These are phyloP conservation scores for Tulasnella sp. DNA, from an alignment of 768 basidiomycete genomes.

Conservation along the genomic window DNA sequence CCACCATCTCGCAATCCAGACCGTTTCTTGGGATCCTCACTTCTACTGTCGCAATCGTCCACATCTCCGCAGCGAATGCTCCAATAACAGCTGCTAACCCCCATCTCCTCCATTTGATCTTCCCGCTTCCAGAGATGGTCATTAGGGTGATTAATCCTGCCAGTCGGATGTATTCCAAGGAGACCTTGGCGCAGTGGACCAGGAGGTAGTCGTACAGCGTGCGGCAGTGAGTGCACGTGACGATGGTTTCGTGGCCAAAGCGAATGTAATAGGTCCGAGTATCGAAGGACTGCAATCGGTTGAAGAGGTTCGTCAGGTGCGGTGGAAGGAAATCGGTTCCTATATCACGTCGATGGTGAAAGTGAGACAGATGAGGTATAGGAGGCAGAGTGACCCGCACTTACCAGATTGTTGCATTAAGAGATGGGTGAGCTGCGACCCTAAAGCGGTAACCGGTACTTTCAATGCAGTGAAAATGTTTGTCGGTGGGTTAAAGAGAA, in stretches of 20 bases:
- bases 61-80: constrained; percentile 53
- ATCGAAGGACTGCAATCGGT: constrained; percentile 55
- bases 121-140: constrained; percentile 44
- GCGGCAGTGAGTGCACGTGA: constrained; percentile 63
- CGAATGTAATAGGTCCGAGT: constrained; percentile 59
- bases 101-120: constrained; percentile 45
- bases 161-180: constrained; percentile 60
- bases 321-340: constrained; percentile 23
- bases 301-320: constrained; percentile 50
- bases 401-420: constrained; percentile 42
- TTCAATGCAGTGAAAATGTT: constrained; percentile 60
- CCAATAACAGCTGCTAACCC: constrained; percentile 50
- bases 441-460: constrained; percentile 53
- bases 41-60: constrained; percentile 49
- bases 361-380: constrained; percentile 40
- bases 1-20: constrained; percentile 43
- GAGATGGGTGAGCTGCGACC: constrained; percentile 50
- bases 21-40: constrained; percentile 48
- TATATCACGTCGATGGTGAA: constrained; percentile 34
- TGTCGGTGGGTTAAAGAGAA: constrained; percentile 51
- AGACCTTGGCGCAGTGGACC: constrained; percentile 52
- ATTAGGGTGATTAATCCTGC: constrained; percentile 52
- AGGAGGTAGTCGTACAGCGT: constrained; percentile 58
- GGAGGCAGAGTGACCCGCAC: background rate
- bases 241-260: constrained; percentile 63